Evolutionary conservation across 164 flowering plant species (phyloP).

Genomic region (Vitis cinerea): DNA sequence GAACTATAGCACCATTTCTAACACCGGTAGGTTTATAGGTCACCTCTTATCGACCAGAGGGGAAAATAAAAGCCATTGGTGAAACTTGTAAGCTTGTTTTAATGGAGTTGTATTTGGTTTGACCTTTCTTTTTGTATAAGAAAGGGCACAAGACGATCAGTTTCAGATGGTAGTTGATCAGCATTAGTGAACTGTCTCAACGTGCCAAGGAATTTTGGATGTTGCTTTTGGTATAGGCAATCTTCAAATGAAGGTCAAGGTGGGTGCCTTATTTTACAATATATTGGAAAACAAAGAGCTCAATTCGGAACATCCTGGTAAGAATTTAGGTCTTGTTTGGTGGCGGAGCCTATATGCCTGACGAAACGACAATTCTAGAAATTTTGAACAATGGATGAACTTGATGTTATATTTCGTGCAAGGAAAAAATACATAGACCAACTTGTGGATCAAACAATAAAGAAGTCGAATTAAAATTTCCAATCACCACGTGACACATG

Average conservation of each 20-base stretch:
- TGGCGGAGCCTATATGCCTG: background rate
- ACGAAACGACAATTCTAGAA: too few species aligned
- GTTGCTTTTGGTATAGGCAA: constrained; percentile 24
- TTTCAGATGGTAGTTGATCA: constrained; percentile 47
- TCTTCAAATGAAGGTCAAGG: background rate
- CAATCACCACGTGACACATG: too few species aligned
- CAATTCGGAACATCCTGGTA: too few species aligned
- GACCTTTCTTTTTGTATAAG: constrained; percentile 22
- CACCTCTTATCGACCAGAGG: background rate
- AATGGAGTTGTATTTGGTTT: constrained; percentile 40
- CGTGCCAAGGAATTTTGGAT: constrained; percentile 7
- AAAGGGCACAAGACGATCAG: constrained; percentile 5
- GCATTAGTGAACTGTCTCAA: constrained; percentile 4
- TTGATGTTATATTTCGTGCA: too few species aligned
- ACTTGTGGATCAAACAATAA: too few species aligned
- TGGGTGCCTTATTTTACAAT: background rate
- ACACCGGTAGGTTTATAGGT: constrained; percentile 5
- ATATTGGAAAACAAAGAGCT: background rate
- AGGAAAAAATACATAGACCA: too few species aligned
- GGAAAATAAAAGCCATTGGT: background rate
- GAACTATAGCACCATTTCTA: constrained; percentile 4
- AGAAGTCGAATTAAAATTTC: too few species aligned
- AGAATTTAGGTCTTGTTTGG: background rate
- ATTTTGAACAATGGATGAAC: too few species aligned
- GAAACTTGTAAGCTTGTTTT: constrained; percentile 29